Evolutionary conservation across 2,329 filamentous ascomycete genomes (phyloP), one percentile per base, ranked within the genome.

Genomic region (Akanthomyces lecanii): DNA sequence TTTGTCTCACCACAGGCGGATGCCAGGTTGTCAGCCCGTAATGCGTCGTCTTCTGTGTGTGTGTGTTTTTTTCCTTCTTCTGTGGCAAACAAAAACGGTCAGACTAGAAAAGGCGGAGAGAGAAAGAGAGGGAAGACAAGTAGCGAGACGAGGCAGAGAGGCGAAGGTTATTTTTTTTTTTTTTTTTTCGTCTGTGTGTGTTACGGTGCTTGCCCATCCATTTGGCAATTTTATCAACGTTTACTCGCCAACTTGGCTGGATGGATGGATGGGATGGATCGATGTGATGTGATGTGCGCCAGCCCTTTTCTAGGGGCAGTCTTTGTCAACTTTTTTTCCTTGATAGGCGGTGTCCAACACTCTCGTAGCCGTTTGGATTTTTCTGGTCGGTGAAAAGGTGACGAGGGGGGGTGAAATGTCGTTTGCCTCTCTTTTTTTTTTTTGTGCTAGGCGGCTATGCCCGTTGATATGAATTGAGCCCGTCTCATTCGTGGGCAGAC

Each of bases 141-240:
- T 40, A 64, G 50, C 28, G 28, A 51, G 18, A 55, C 60, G 59
- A 57, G 57, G 54, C 52, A 66, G 53, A 66, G 62, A 59, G 42
- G 57, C 25, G 33, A 36, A 21, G 44, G 23, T 57, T 48, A 28
- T 25, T 45, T 42, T 48, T 40, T 23, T 21, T 21, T 21, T 51
- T 23, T n/a, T n/a, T n/a, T n/a, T n/a, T n/a, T n/a, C 48, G 55
- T 58, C 21, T n/a, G 53, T 33, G n/a, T 55, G 55, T 58, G 55
- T 58, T n/a, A 58, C 55, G 28, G n/a, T 38, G 21, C n/a, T 25
- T 36, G 28, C 44, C 33, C 44, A 48, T 58, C 14, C 28, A 48
- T 44, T 58, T 48, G 16, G 55, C 47, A 48, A 58, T 58, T 48
- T 58, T 48, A 30, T 30, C 16, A 48, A 18, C 21, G 21, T 21